Evolutionary conservation across 305 asterid species (phyloP), one percentile per base, ranked within the genome.

Genomic region (Fraxinus ornus): DNA sequence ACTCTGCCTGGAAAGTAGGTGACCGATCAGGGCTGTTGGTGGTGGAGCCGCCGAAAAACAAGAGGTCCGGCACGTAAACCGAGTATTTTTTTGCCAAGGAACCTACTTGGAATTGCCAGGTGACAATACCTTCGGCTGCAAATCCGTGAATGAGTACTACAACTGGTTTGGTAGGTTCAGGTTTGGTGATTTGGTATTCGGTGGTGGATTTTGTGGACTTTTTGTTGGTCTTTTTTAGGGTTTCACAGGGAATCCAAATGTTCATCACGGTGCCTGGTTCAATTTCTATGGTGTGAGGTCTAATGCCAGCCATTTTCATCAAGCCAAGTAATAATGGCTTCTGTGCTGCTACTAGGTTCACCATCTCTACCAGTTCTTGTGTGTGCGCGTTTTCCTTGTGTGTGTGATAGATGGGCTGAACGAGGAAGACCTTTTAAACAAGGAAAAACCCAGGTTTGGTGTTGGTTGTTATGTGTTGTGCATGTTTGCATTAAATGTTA

Each of bases 121-220:
- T 37, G 21, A 26, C 49, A 17, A 95, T 90, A 37, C 98, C 98
- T 85, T 95, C 99, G 3, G 91, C 91, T 4, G 98, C 95, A 74
- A 95, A 95, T 49, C 99, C 99, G 37, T 95, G 98, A 78, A 95
- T 78, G 33, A 95, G 94, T 3, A 95, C 93, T 1, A 95, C 95
- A 0, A 87, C 97, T 12, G 99, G 97, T 24, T 92, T 93, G 0
- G 82, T 83, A 0, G 93, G 91, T n/a, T 82, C 83, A 24, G 90
- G 88, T 49, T 79, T 76, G 9, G 44, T 35, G 80, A 74, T 68
- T 12, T 60, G 68, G 78, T 15, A 74, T 21, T 6, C 79, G 57
- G 82, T 37, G 77, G 80, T 77, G 84, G 76, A 32, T 79, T 88
- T 86, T n/a, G 83, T 86, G 17, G 78, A 81, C 55, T 89, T 93